A percentile compares a stretch with the other conserved stretches of the same genome.
phyloP scores from a whole-genome alignment of 1,284 basidiomycete genomes.

The Ceratobasidium sp. region DNA sequence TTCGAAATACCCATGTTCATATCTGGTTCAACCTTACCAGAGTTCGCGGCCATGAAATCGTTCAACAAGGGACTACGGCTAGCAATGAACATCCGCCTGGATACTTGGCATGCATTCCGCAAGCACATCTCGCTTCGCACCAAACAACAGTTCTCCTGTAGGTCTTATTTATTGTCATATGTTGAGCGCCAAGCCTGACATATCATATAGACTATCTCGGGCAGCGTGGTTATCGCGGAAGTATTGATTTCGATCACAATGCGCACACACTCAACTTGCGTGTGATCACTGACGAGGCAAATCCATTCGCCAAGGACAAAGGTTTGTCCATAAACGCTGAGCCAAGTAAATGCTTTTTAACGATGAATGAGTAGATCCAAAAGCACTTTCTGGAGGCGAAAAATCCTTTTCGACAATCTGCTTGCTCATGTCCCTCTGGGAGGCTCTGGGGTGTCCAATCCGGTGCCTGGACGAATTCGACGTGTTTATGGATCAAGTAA shows the following conservation, averaged over 20 bases:
- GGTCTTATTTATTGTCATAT: neutral
- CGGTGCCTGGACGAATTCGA: conserved; percentile 93
- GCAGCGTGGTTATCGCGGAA: conserved; percentile 88
- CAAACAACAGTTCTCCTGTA: conserved; percentile 59
- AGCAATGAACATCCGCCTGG: conserved; percentile 63
- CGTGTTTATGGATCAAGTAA: conserved; percentile 96
- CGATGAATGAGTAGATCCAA: conserved; percentile 68
- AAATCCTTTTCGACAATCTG: conserved; percentile 98
- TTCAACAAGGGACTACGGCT: conserved; percentile 40
- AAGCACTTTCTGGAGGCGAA: conserved; percentile 82
- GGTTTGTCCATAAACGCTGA: conserved; percentile 10
- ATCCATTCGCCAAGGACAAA: conserved; percentile 43
- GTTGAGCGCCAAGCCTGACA: neutral
- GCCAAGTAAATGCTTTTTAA: neutral
- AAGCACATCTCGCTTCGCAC: conserved; percentile 87
- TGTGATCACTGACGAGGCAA: conserved; percentile 59
- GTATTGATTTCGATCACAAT: conserved; percentile 87
- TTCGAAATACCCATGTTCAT: neutral
- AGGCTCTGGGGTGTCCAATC: conserved; percentile 93
- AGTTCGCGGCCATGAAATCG: conserved; percentile 30
- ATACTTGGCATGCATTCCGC: conserved; percentile 89
- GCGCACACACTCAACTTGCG: conserved; percentile 75
- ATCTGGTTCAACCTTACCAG: neutral
- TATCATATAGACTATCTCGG: conserved; percentile 76
- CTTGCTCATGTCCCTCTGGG: conserved; percentile 93